Evolutionary conservation across 352 stramenopile species (phyloP).

Genomic region (Peronospora farinosa): DNA sequence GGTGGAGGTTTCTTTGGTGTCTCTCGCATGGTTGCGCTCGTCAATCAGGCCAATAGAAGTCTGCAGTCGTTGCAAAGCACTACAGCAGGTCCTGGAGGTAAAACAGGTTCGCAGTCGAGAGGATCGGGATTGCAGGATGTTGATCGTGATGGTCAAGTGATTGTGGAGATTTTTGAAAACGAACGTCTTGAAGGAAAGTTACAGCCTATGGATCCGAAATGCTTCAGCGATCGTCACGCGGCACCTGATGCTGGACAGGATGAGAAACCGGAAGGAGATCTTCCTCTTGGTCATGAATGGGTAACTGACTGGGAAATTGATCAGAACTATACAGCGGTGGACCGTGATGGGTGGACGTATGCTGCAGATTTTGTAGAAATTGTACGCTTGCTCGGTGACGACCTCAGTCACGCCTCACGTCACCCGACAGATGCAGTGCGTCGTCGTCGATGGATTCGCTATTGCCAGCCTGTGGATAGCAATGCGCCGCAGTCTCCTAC

Average conservation of each 20-base stretch:
- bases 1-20: constrained; percentile 63
- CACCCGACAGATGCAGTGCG: constrained; percentile 74
- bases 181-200: constrained; percentile 76
- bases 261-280: constrained; percentile 52
- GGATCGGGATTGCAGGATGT: constrained; percentile 51
- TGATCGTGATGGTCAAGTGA: constrained; percentile 61
- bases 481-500: constrained; percentile 43
- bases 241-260: constrained; percentile 52
- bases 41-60: constrained; percentile 63
- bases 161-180: constrained; percentile 83
- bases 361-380: constrained; percentile 76
- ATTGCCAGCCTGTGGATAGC: constrained; percentile 47
- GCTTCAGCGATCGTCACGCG: constrained; percentile 60
- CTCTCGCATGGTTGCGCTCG: constrained; percentile 59
- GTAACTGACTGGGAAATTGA: constrained; percentile 81
- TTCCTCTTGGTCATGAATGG: constrained; percentile 73
- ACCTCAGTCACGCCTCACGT: constrained; percentile 76
- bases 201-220: constrained; percentile 60
- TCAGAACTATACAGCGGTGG: constrained; percentile 68
- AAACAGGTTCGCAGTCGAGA: constrained; percentile 29
- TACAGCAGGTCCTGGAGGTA: constrained; percentile 16
- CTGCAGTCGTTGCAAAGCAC: constrained; percentile 65
- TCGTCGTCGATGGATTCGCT: constrained; percentile 75
- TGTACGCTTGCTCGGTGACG: constrained; percentile 63
- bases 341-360: constrained; percentile 82